Percentiles rank a stretch among this genome's conserved stretches.
These are phyloP conservation scores for Suhomyces yuchorum DNA, from an alignment of 1,139 yeast genomes.

Conservation along the genomic window DNA sequence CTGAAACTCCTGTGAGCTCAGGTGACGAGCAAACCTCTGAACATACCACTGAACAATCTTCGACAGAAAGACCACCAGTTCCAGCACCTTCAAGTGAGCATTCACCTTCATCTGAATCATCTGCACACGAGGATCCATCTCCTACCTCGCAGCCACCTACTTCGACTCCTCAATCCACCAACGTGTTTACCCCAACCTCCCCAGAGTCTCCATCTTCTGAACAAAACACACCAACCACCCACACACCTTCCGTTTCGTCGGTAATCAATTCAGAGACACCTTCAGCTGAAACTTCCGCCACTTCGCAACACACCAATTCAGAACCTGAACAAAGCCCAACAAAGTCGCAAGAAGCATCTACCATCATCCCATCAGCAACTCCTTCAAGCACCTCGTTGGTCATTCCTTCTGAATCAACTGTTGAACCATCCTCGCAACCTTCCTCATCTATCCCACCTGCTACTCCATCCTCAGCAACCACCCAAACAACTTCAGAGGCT, in stretches of 20 bases:
- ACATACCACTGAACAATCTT: not conserved
- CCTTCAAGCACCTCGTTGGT: constrained; percentile 4
- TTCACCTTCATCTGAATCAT: not conserved
- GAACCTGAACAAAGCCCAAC: not conserved
- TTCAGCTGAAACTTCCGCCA: not conserved
- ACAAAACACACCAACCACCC: not conserved
- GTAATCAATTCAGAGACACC: not conserved
- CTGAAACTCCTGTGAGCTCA: not conserved
- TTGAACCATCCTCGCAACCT: not conserved
- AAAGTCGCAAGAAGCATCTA: constrained; percentile 7
- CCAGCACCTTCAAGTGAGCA: not conserved
- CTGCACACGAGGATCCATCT: constrained; percentile 11
- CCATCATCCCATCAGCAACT: constrained; percentile 4
- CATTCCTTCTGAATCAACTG: constrained; percentile 10
- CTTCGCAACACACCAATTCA: not conserved
- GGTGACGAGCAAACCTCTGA: not conserved
- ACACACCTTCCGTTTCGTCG: not conserved
- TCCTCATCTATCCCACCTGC: not conserved
- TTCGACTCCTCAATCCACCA: not conserved
- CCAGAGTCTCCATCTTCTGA: not conserved
- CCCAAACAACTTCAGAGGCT: not conserved
- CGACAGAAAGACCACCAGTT: not conserved
- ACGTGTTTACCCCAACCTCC: not conserved
- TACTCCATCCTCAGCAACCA: not conserved
- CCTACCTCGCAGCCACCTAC: constrained; percentile 8